A percentile compares a stretch with the other conserved stretches of the same genome.
These are phyloP conservation scores for Cryptococcus jaspeensis DNA, from an alignment of 1,284 basidiomycete species.

Conservation along the genomic window DNA sequence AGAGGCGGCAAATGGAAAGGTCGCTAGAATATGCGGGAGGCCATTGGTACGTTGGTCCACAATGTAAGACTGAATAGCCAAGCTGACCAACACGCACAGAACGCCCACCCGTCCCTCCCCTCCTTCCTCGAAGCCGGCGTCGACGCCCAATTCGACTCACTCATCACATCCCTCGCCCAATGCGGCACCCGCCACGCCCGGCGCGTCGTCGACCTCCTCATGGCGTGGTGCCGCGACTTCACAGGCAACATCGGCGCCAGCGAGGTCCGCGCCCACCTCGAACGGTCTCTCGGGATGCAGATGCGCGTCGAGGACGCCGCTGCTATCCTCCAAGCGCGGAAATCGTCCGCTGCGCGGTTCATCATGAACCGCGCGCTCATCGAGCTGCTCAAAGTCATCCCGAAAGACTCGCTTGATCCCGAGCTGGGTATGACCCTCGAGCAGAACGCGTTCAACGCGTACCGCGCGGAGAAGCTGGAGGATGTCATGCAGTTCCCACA, in stretches of 20 bases:
- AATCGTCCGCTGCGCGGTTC: constrained; percentile 73
- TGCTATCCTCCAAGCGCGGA: constrained; percentile 68
- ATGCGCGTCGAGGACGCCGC: constrained; percentile 57
- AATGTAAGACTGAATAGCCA: neutral
- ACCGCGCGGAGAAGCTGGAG: constrained; percentile 66
- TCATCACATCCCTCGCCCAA: constrained; percentile 77
- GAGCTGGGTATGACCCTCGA: constrained; percentile 74
- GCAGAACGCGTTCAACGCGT: constrained; percentile 81
- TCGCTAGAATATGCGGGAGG: constrained; percentile 68
- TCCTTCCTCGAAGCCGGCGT: constrained; percentile 67
- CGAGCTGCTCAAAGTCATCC: constrained; percentile 67
- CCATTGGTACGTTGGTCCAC: constrained; percentile 58
- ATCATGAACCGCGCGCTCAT: constrained; percentile 83
- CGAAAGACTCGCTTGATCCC: constrained; percentile 73
- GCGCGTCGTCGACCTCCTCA: constrained; percentile 79
- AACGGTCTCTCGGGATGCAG: constrained; percentile 38
- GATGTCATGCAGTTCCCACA: constrained; percentile 55
- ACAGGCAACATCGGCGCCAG: constrained; percentile 62
- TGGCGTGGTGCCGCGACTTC: constrained; percentile 80
- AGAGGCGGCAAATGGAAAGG: constrained; percentile 70
- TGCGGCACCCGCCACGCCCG: constrained; percentile 81
- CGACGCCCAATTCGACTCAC: constrained; percentile 75
- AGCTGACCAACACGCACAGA: constrained; percentile 51
- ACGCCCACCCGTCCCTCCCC: constrained; percentile 65
- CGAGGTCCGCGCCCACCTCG: constrained; percentile 41